These are phyloP conservation scores for Aspergillus ochraceoroseus DNA, from an alignment of 2,329 filamentous ascomycete genomes.

Conservation along the genomic window DNA sequence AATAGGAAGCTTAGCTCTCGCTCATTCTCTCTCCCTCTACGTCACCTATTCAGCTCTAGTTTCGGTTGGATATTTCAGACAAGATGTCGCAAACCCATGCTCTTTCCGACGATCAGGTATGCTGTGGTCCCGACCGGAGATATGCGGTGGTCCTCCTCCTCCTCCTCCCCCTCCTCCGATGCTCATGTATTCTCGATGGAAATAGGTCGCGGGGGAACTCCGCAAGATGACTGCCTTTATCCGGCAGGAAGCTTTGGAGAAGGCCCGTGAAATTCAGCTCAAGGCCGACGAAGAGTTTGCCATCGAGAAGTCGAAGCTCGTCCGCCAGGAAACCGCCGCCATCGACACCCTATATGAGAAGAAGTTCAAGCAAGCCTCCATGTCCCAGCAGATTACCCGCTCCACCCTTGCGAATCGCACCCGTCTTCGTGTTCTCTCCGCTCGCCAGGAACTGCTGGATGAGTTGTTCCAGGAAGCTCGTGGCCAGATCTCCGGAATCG, in stretches of 20 bases:
- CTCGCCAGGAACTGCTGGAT: constrained; percentile 87
- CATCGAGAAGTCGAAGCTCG: constrained; percentile 98
- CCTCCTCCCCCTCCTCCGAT: constrained; percentile 16
- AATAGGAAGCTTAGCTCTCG: constrained; percentile 21
- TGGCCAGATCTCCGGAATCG: constrained; percentile 62
- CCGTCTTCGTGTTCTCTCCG: constrained; percentile 77
- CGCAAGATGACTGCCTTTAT: constrained; percentile 99
- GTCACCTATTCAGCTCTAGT: constrained; percentile 11
- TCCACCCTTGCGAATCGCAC: constrained; percentile 97
- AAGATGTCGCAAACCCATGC: constrained; percentile 90
- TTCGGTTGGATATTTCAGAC: constrained; percentile 34
- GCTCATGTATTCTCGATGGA: too few species aligned
- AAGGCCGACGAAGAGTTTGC: constrained; percentile 99
- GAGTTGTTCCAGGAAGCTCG: constrained; percentile 77
- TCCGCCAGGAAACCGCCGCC: constrained; percentile 85
- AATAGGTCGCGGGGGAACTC: constrained; percentile 93
- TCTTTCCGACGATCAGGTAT: constrained; percentile 95
- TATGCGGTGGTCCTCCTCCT: constrained; percentile 20
- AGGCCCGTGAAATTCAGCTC: constrained; percentile 93
- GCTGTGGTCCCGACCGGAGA: constrained; percentile 15
- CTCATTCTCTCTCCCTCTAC: constrained; percentile 13
- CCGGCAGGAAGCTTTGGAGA: constrained; percentile 95
- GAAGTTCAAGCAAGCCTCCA: constrained; percentile 97
- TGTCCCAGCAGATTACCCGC: constrained; percentile 97
- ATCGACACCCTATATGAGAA: constrained; percentile 94